Conservation (phyloP, 805 yeast species). For the Yarrowia keelungensis region DNA sequence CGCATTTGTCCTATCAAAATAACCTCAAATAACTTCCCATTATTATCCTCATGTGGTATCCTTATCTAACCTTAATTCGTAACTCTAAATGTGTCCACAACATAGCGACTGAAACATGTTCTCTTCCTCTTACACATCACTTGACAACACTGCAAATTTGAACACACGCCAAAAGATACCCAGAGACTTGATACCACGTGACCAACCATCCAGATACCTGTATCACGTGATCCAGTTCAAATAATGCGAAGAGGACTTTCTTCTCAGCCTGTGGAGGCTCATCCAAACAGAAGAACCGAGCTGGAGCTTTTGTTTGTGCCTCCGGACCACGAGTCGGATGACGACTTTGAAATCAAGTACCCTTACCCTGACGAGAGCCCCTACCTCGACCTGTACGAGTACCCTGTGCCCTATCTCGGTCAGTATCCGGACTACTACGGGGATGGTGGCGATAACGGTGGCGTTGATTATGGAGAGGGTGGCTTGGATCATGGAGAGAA, state of each 20-base stretch:
- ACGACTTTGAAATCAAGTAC: neutral
- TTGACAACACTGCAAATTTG: too few relatives aligned
- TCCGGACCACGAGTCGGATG: neutral
- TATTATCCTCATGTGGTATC: too few relatives aligned
- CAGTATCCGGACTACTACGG: neutral
- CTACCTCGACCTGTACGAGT: neutral
- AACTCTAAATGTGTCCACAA: too few relatives aligned
- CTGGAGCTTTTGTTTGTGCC: slow-evolving; percentile 11
- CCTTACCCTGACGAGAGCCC: slow-evolving; percentile 19
- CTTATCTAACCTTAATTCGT: too few relatives aligned
- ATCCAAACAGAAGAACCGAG: neutral
- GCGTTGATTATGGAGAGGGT: neutral
- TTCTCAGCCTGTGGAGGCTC: neutral
- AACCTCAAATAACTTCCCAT: too few relatives aligned
- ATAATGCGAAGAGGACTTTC: slow-evolving; percentile 2
- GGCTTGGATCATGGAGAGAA: neutral
- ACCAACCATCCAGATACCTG: neutral
- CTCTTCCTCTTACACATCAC: too few relatives aligned
- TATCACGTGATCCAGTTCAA: too few relatives aligned
- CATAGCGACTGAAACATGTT: too few relatives aligned
- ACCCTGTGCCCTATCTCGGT: neutral
- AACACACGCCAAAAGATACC: neutral
- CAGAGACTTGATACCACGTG: neutral
- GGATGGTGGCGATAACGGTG: too few relatives aligned
- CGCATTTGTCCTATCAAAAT: too few relatives aligned